Conservation (phyloP, 2,329 filamentous ascomycete species). For the Periconia sp. region DNA sequence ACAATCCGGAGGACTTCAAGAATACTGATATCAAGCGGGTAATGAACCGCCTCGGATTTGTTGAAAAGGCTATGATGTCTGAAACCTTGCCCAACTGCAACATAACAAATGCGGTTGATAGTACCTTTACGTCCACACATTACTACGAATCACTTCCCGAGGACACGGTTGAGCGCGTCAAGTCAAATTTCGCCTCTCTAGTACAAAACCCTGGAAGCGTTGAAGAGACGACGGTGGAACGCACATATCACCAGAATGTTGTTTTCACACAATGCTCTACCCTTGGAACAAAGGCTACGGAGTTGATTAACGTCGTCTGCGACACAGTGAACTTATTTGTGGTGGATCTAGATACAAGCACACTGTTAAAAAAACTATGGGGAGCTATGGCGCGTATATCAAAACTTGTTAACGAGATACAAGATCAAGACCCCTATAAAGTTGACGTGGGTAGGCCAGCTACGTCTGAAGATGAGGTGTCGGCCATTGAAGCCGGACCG, state of each 20-base stretch:
- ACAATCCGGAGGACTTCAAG: background rate
- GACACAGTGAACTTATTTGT: constrained; percentile 29
- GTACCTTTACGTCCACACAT: constrained; percentile 27
- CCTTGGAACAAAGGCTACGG: constrained; percentile 12
- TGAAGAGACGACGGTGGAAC: background rate
- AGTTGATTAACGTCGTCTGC: constrained; percentile 18
- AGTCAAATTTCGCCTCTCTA: constrained; percentile 6
- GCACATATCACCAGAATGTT: constrained; percentile 21
- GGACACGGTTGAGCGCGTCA: constrained; percentile 11
- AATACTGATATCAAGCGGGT: background rate
- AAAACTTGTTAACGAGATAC: constrained; percentile 3
- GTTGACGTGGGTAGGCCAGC: too few relatives aligned
- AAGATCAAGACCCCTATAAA: constrained; percentile 8
- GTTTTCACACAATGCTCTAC: constrained; percentile 18
- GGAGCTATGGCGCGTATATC: constrained; percentile 27
- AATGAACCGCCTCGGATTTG: constrained; percentile 27
- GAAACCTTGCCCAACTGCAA: constrained; percentile 17
- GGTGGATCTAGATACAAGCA: constrained; percentile 20
- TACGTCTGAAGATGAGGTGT: too few relatives aligned
- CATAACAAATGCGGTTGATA: constrained; percentile 18
- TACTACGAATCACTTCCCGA: constrained; percentile 33
- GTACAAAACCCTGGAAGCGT: background rate
- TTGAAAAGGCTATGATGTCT: constrained; percentile 28
- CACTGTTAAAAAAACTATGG: constrained; percentile 31
- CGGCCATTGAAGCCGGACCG: too few relatives aligned